Conservation (phyloP, 129 eudicot species). For the Escallonia herrerae region DNA sequence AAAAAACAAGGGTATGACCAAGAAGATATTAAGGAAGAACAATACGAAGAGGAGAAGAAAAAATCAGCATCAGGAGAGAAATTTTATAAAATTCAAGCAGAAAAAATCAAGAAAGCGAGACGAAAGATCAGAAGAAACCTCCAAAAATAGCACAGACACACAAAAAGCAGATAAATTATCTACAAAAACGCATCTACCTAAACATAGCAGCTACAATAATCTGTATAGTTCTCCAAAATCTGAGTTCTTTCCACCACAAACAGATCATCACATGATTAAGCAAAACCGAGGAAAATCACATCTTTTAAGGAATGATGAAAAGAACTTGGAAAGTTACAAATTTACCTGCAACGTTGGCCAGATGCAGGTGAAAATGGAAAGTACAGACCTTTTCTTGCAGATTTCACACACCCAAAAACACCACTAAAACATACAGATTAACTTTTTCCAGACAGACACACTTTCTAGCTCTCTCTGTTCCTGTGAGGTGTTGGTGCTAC, state of each 20-base stretch:
- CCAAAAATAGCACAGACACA: slow-evolving; percentile 4
- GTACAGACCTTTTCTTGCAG: slow-evolving; percentile 9
- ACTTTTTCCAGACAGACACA: slow-evolving; percentile 1
- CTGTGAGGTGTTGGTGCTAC: not conserved
- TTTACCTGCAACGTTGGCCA: not conserved
- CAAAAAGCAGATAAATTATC: not conserved
- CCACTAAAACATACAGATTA: not conserved
- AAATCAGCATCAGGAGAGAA: not conserved
- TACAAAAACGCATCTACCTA: not conserved
- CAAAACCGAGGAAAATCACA: not conserved
- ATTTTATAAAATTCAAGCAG: not conserved
- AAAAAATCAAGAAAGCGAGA: not conserved
- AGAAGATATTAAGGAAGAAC: no score
- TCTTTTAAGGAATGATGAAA: not conserved
- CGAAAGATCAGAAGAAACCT: not conserved
- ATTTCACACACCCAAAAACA: slow-evolving; percentile 3
- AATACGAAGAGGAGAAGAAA: not conserved
- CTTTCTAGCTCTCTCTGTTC: not conserved
- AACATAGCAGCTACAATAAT: not conserved
- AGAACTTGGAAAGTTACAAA: not conserved
- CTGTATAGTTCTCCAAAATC: not conserved
- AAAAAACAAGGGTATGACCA: no score
- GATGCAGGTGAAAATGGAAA: not conserved
- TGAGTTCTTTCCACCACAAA: not conserved
- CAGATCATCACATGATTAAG: no score